Conservation (phyloP, 345 rosid species). For the Draba incana region DNA sequence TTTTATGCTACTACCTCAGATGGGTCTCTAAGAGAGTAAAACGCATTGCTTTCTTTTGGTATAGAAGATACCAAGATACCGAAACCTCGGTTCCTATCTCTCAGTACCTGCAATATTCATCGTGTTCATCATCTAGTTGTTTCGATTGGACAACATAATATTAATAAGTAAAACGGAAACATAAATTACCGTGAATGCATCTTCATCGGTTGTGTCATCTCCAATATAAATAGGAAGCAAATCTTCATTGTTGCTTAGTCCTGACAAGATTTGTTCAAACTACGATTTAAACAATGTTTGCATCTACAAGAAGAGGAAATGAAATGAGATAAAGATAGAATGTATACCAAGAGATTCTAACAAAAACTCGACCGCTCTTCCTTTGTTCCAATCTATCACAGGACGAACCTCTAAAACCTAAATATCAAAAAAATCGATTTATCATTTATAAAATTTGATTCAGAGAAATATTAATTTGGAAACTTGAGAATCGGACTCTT, state of each 20-base stretch:
- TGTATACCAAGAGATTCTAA: constrained; percentile 86
- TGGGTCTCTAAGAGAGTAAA: constrained; percentile 76
- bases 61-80: constrained; percentile 80
- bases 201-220: constrained; percentile 87
- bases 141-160: neutral
- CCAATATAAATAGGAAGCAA: constrained; percentile 87
- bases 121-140: neutral
- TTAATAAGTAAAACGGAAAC: neutral
- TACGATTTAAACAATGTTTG: neutral
- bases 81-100: constrained; percentile 60
- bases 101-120: constrained; percentile 50
- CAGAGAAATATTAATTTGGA: neutral
- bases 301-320: neutral
- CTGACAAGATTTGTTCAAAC: constrained; percentile 43
- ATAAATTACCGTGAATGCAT: constrained; percentile 78
- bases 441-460: neutral
- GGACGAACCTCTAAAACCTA: constrained; percentile 99
- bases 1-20: constrained; percentile 51
- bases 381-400: constrained; percentile 90
- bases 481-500: neutral
- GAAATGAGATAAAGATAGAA: neutral
- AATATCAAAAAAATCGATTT: neutral
- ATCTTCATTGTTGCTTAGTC: constrained; percentile 58
- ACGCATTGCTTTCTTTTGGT: constrained; percentile 77
- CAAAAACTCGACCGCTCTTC: constrained; percentile 90